Percentiles rank a stretch among this genome's conserved stretches.
Evolutionary conservation across 306 rosid genomes (phyloP).

Genomic region (Rosa multiflora): DNA sequence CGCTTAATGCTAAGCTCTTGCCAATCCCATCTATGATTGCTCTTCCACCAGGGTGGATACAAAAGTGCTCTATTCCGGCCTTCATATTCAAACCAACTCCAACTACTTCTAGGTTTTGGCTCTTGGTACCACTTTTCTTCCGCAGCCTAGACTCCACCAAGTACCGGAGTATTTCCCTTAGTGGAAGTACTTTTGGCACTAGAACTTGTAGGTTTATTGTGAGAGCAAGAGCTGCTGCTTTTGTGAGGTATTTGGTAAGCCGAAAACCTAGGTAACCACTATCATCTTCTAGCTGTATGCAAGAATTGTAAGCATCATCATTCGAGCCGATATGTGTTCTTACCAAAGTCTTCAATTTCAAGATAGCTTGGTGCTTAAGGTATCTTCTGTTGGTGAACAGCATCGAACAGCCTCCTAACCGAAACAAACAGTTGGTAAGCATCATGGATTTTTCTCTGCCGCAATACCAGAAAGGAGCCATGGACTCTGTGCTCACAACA

Average conservation of each 20-base stretch:
- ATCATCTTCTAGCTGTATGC: conserved; percentile 73
- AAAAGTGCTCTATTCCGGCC: conserved; percentile 69
- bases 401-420: conserved; percentile 76
- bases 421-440: conserved; percentile 79
- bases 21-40: conserved; percentile 82
- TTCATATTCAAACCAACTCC: conserved; percentile 47
- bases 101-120: background rate
- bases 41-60: conserved; percentile 76
- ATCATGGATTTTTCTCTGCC: conserved; percentile 70
- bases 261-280: conserved; percentile 59
- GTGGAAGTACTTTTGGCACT: conserved; percentile 58
- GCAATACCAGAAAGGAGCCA: conserved; percentile 75
- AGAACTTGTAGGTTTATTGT: conserved; percentile 51
- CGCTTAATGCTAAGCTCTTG: conserved; percentile 51
- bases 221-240: conserved; percentile 63
- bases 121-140: background rate
- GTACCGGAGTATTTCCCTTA: conserved; percentile 49
- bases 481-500: conserved; percentile 79
- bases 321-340: conserved; percentile 69
- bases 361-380: conserved; percentile 43
- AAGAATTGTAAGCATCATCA: conserved; percentile 74
- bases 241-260: conserved; percentile 63
- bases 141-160: conserved; percentile 5
- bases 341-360: conserved; percentile 59
- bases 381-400: conserved; percentile 59